A percentile compares a stretch with the other conserved stretches of the same genome.
Evolutionary conservation across 1,284 basidiomycete genomes (phyloP).

Genomic region (Irpex sp.): DNA sequence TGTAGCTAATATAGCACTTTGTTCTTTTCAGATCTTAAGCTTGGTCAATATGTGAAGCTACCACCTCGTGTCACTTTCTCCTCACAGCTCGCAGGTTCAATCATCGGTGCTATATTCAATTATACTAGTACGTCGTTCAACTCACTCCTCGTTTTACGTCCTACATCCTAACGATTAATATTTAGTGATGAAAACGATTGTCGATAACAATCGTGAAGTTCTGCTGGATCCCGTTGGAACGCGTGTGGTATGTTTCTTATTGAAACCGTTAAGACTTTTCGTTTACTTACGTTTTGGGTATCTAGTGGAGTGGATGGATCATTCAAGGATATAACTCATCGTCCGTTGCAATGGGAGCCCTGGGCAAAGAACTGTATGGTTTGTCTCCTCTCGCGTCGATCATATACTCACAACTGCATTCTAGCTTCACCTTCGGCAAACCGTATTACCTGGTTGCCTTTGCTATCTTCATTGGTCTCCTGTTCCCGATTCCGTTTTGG

Average conservation of each 20-base stretch:
- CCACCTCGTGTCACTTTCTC: constrained; percentile 44
- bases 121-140: constrained; percentile 38
- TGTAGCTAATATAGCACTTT: not conserved
- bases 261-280: constrained; percentile 2
- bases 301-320: constrained; percentile 48
- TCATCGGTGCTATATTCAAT: constrained; percentile 46
- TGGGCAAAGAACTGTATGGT: constrained; percentile 44
- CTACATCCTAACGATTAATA: not conserved
- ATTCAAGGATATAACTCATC: constrained; percentile 52
- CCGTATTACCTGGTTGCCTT: constrained; percentile 49
- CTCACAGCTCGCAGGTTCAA: constrained; percentile 43
- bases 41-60: constrained; percentile 58
- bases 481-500: constrained; percentile 50
- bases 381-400: not conserved
- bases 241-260: constrained; percentile 31
- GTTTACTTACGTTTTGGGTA: not conserved
- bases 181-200: constrained; percentile 48
- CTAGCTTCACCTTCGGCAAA: constrained; percentile 32
- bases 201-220: constrained; percentile 43
- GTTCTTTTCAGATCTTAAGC: constrained; percentile 42
- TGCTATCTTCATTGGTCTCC: constrained; percentile 45
- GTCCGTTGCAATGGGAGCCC: constrained; percentile 53
- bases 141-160: not conserved
- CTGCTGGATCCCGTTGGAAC: constrained; percentile 48
- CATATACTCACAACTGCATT: not conserved